Evolutionary conservation across 2,329 filamentous ascomycete genomes (phyloP).

Genomic region (Monosporascus sp.): DNA sequence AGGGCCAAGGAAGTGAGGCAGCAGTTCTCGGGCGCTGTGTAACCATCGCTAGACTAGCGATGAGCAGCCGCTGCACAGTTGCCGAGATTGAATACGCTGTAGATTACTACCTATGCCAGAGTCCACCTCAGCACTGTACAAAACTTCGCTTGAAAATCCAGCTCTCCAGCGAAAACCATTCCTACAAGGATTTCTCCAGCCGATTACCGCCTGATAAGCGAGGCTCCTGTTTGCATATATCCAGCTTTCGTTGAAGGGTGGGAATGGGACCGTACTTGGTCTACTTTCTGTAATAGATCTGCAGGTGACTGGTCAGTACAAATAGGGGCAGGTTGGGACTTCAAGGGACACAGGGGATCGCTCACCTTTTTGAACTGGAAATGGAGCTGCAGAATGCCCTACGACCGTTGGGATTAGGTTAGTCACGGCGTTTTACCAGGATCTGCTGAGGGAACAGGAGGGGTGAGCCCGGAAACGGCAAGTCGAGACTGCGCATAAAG

Average conservation of each 20-base stretch:
- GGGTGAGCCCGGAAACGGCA: slow-evolving; percentile 9
- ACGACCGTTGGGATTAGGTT: slow-evolving; percentile 18
- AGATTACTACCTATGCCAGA: slow-evolving; percentile 2
- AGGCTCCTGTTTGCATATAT: not conserved
- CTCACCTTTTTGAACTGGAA: slow-evolving; percentile 97
- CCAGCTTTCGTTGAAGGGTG: not conserved
- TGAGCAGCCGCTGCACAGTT: slow-evolving; percentile 5
- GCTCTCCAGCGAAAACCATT: not conserved
- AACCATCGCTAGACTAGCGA: slow-evolving; percentile 12
- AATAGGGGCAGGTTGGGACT: not conserved
- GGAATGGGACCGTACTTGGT: not conserved
- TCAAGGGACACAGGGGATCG: slow-evolving; percentile 4
- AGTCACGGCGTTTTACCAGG: slow-evolving; percentile 15
- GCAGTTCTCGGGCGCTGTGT: slow-evolving; percentile 15
- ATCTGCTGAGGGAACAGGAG: slow-evolving; percentile 9
- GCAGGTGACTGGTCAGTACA: slow-evolving; percentile 16
- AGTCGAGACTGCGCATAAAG: slow-evolving; percentile 9
- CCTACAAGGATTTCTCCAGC: not conserved
- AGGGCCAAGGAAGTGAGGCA: slow-evolving; percentile 11
- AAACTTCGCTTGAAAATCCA: not conserved
- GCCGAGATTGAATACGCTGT: slow-evolving; percentile 1
- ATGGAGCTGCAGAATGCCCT: slow-evolving; percentile 93
- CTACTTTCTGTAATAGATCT: slow-evolving; percentile 38
- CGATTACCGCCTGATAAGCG: not conserved
- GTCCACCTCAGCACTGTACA: slow-evolving; percentile 1